Percentiles rank a stretch among this genome's conserved stretches.
Conservation (phyloP, 306 rosid species). For the Acacia melanoxylon region DNA sequence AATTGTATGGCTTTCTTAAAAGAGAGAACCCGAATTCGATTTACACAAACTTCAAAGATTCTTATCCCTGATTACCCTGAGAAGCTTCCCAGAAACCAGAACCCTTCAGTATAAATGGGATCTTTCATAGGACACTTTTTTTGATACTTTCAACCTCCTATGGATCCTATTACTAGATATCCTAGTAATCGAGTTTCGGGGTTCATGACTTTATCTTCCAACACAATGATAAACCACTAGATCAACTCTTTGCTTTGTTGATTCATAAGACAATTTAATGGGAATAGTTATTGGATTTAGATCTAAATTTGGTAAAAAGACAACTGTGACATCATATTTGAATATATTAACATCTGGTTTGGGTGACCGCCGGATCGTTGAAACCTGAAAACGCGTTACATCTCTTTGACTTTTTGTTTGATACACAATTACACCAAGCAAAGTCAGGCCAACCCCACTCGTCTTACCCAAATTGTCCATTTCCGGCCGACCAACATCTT, state of each 20-base stretch:
- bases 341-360: background rate
- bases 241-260: too few species aligned
- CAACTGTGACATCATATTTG: background rate
- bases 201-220: too few species aligned
- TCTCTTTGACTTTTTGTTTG: background rate
- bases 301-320: background rate
- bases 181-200: too few species aligned
- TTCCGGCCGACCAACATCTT: background rate
- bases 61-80: background rate
- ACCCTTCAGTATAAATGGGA: background rate
- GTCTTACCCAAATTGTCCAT: background rate
- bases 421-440: background rate
- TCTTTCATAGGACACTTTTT: too few species aligned
- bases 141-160: too few species aligned
- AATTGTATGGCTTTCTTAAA: background rate
- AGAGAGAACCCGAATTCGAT: background rate
- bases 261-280: background rate
- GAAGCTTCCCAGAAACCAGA: background rate
- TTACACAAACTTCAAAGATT: background rate
- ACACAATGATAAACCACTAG: too few species aligned
- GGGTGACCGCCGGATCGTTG: background rate
- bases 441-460: background rate
- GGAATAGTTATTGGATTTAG: background rate
- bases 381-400: background rate
- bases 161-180: too few species aligned